Evolutionary conservation across 495 filamentous ascomycete genomes (phyloP), one percentile per base, ranked within the genome.

Genomic region (Neurospora sp.): DNA sequence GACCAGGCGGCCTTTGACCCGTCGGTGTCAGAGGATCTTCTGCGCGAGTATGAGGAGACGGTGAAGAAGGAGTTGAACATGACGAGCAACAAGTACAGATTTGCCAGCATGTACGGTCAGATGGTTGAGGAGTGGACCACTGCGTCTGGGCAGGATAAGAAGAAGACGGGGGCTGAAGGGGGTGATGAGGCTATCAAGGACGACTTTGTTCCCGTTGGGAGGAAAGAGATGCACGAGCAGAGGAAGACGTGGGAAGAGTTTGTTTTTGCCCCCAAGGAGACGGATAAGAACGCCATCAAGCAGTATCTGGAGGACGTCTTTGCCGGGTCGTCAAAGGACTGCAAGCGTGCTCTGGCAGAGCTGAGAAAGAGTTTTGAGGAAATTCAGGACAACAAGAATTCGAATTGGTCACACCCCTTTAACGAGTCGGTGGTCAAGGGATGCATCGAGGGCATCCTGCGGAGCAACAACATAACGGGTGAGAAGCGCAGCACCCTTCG

Each of bases 111-210:
- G 38, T 91, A 90, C 76, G 88, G 86, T 68, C 79, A 82, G 35
- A 77, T 93, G 71, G 85, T 91, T 12, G 88, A 83, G 0, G 88
- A 92, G 75, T 91, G 90, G 89, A 79, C 22, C 10, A 8, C 91
- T 61, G 74, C 76, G 37, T 40, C 70, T 3, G 68, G 80, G 59
- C 76, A 70, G 53, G 27, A 74, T 6, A 69, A 75, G 8, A 71
- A 68, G 27, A 71, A 69, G 42, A 69, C 40, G 9, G 84, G 18
- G 66, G 81, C 70, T 27, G 37, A 59, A 59, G 20, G 48, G 5
- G 20, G 27, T 66, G 27, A 66, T 4, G 31, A 18, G 53, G 14
- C 22, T 66, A 14, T 6, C 35, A 66, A 66, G 53, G 53, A 42
- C 9, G 59, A 35, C 35, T 73, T 73, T 14, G 71, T 77, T n/a